Evolutionary conservation across 2,329 filamentous ascomycete species (phyloP).

Genomic region (Exserohilum rostratum): DNA sequence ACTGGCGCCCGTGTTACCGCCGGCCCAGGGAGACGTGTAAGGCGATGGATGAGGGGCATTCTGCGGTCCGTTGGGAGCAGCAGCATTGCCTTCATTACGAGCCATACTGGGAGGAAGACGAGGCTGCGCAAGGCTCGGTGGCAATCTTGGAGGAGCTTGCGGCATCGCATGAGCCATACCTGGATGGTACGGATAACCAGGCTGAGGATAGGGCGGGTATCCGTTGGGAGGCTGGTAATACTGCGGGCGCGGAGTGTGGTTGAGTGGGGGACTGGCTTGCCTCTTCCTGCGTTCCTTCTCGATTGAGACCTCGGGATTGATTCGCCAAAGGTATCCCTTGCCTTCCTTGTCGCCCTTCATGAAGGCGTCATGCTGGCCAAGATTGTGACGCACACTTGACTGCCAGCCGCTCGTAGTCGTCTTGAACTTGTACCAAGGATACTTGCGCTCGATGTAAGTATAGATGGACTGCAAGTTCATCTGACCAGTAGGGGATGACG

Average conservation of each 20-base stretch:
- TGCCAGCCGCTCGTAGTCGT: constrained; percentile 68
- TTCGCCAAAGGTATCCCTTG: constrained; percentile 68
- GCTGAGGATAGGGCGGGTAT: constrained; percentile 36
- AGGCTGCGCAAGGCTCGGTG: constrained; percentile 37
- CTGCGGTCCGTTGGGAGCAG: constrained; percentile 33
- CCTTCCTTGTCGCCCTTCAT: constrained; percentile 66
- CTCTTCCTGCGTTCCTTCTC: constrained; percentile 62
- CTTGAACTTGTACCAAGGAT: constrained; percentile 67
- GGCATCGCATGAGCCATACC: constrained; percentile 41
- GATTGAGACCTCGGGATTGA: constrained; percentile 64
- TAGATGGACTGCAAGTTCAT: constrained; percentile 72
- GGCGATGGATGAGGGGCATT: constrained; percentile 38
- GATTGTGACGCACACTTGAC: constrained; percentile 69
- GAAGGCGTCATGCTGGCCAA: constrained; percentile 64
- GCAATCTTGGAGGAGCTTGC: constrained; percentile 36
- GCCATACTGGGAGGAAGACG: constrained; percentile 48
- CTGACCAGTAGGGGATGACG: constrained; percentile 59
- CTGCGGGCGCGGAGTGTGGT: constrained; percentile 36
- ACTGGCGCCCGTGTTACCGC: constrained; percentile 37
- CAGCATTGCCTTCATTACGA: constrained; percentile 31
- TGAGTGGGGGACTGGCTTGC: constrained; percentile 55
- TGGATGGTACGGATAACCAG: constrained; percentile 37
- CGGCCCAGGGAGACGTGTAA: constrained; percentile 47
- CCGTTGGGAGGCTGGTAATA: constrained; percentile 43
- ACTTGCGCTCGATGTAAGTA: constrained; percentile 66